Evolutionary conservation across 192 early-diverging fungal species (phyloP).

Genomic region (Polychytrium aggregatum): DNA sequence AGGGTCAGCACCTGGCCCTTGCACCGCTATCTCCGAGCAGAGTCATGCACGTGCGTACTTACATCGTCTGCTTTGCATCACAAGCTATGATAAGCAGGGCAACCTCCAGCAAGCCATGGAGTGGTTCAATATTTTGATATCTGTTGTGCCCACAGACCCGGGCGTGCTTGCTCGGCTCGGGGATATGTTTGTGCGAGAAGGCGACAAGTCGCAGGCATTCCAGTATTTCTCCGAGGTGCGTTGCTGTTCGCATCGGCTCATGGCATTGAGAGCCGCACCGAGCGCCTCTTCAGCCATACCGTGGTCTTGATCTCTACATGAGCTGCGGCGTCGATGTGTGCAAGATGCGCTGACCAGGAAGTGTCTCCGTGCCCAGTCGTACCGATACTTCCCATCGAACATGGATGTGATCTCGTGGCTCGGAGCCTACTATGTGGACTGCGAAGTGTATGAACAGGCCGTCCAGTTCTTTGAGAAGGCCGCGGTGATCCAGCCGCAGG

Average conservation of each 20-base stretch:
- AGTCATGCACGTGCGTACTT: no score
- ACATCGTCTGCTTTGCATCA: not conserved
- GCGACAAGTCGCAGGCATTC: constrained; percentile 49
- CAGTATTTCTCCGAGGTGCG: constrained; percentile 48
- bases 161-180: constrained; percentile 38
- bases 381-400: constrained; percentile 44
- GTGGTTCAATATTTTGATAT: constrained; percentile 52
- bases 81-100: constrained; percentile 39
- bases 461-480: constrained; percentile 46
- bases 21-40: no score
- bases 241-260: not conserved
- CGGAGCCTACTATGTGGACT: constrained; percentile 51
- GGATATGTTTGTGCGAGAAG: constrained; percentile 32
- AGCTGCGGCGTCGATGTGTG: no score
- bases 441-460: constrained; percentile 50
- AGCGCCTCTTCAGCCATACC: no score
- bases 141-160: constrained; percentile 49
- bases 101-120: constrained; percentile 37
- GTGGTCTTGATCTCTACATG: no score
- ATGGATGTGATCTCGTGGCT: constrained; percentile 48
- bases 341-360: no score
- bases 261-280: no score
- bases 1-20: no score
- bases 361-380: constrained; percentile 36
- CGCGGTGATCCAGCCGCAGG: constrained; percentile 30